phyloP scores from a whole-genome alignment of 2,329 filamentous ascomycete species.

The Fusarium odoratissimum region DNA sequence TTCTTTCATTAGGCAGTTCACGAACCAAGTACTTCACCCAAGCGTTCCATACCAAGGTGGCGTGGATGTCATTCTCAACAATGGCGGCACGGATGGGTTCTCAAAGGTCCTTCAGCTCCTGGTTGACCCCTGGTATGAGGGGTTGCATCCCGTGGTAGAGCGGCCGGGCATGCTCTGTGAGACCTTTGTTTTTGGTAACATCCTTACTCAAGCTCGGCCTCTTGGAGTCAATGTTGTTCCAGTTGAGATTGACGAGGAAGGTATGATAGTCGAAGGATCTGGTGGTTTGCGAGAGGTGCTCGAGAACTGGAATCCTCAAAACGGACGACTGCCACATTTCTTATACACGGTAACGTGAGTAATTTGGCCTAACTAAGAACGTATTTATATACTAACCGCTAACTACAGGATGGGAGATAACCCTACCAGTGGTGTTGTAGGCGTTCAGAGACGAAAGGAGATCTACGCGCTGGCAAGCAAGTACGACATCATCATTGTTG shows the following conservation, averaged over 20 bases:
- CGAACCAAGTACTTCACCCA: conserved; percentile 80
- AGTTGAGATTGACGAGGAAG: conserved; percentile 80
- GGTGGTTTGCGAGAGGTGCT: conserved; percentile 83
- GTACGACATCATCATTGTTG: conserved; percentile 90
- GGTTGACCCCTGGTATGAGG: conserved; percentile 78
- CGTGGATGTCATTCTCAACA: conserved; percentile 81
- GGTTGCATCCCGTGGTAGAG: conserved; percentile 73
- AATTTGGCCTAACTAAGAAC: not conserved
- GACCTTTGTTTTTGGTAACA: conserved; percentile 83
- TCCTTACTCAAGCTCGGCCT: conserved; percentile 74
- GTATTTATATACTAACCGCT: not conserved
- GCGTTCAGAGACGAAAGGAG: conserved; percentile 77
- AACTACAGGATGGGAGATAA: conserved; percentile 74
- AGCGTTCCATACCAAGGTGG: conserved; percentile 82
- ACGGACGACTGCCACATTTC: conserved; percentile 81
- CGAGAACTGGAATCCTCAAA: conserved; percentile 81
- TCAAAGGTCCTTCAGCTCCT: conserved; percentile 81
- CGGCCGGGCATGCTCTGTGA: conserved; percentile 84
- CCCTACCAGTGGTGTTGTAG: conserved; percentile 81
- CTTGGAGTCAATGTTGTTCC: conserved; percentile 78
- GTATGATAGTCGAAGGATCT: conserved; percentile 79
- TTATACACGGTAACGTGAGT: conserved; percentile 91
- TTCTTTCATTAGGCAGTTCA: conserved; percentile 83
- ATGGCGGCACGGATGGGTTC: conserved; percentile 88
- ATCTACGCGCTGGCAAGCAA: conserved; percentile 84